A percentile compares a stretch with the other conserved stretches of the same genome.
Conservation (phyloP, 441 rosid genomes). For the Raphanus hybrid region DNA sequence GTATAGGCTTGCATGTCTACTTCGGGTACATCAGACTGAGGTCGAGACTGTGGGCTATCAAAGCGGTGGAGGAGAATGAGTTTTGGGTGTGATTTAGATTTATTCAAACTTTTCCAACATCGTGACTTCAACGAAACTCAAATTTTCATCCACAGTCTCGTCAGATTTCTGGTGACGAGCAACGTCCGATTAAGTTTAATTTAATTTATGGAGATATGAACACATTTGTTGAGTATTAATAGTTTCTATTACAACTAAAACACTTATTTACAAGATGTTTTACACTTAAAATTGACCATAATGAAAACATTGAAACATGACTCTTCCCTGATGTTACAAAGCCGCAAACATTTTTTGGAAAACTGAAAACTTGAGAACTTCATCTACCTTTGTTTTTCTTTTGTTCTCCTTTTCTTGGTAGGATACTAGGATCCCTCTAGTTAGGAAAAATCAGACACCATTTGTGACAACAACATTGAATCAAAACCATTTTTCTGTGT, state of each 20-base stretch:
- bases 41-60: no score
- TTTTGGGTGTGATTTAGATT: no score
- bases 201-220: neutral
- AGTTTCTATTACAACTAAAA: neutral
- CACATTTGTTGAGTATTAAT: neutral
- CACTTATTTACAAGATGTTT: neutral
- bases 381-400: constrained; percentile 6
- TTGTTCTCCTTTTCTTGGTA: neutral
- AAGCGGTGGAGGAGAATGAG: no score
- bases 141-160: neutral
- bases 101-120: no score
- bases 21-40: no score
- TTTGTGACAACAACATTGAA: constrained; percentile 33
- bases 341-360: constrained; percentile 13
- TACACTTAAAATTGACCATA: neutral
- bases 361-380: constrained; percentile 27
- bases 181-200: neutral
- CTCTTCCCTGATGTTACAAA: constrained; percentile 24
- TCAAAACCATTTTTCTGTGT: constrained; percentile 7
- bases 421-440: constrained; percentile 4
- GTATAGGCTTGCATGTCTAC: no score
- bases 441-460: constrained; percentile 39
- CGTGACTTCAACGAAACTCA: no score
- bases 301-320: constrained; percentile 1
- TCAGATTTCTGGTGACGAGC: neutral